phyloP scores from a whole-genome alignment of 1,284 basidiomycete genomes.

The Fistulina hepatica region DNA sequence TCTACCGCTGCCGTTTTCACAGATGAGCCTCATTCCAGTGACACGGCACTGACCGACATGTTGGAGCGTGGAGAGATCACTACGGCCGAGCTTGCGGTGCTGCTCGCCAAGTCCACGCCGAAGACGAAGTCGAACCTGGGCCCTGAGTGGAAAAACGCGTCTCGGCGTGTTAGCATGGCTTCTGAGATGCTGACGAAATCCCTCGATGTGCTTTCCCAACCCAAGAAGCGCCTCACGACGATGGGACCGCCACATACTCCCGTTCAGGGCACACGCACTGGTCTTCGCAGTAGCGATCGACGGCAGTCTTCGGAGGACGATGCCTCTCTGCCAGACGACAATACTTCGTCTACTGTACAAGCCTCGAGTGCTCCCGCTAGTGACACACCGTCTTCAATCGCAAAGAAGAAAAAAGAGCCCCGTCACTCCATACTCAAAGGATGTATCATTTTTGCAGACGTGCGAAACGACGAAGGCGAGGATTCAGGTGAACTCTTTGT shows the following conservation, averaged over 20 bases:
- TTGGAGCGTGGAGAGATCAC: constrained; percentile 5
- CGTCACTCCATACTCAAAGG: constrained; percentile 50
- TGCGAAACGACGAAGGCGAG: constrained; percentile 77
- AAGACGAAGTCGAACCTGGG: constrained; percentile 26
- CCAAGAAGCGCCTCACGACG: constrained; percentile 18
- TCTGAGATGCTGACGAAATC: constrained; percentile 48
- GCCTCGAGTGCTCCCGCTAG: constrained; percentile 17
- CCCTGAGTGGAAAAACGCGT: constrained; percentile 28
- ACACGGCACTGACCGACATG: too few species aligned
- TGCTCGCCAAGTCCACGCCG: constrained; percentile 18
- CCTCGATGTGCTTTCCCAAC: constrained; percentile 34
- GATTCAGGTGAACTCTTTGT: constrained; percentile 77
- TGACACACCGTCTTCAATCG: constrained; percentile 17
- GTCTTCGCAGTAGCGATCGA: constrained; percentile 30
- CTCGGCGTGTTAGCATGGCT: constrained; percentile 47
- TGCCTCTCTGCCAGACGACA: constrained; percentile 15
- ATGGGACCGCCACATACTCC: constrained; percentile 36
- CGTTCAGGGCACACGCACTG: constrained; percentile 24
- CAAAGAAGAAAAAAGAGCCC: constrained; percentile 17
- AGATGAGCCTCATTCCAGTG: too few species aligned
- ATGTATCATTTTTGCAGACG: constrained; percentile 84
- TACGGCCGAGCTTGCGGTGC: constrained; percentile 3
- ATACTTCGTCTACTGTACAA: constrained; percentile 4
- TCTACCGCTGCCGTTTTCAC: not conserved
- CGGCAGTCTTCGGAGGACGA: constrained; percentile 18